Evolutionary conservation across 1,284 basidiomycete species (phyloP).

Genomic region (Lentinula novae-zelandiae): DNA sequence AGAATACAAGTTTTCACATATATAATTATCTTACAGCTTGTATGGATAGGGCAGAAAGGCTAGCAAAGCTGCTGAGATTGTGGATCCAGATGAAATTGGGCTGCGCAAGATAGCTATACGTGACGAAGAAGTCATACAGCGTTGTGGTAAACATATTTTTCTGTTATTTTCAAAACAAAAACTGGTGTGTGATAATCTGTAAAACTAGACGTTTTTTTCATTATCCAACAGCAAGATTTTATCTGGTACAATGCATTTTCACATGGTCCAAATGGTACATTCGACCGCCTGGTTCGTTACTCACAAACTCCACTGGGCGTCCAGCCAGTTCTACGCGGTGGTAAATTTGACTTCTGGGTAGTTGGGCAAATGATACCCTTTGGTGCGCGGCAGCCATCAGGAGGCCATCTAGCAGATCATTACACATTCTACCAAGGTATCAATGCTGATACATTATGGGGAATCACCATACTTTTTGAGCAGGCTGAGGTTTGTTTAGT

Average conservation of each 20-base stretch:
- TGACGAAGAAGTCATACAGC: not conserved
- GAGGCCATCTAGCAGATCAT: not conserved
- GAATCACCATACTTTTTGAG: not conserved
- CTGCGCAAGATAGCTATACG: not conserved
- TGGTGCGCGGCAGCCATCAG: not conserved
- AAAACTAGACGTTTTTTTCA: not conserved
- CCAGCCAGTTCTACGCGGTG: not conserved
- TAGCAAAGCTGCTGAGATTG: not conserved
- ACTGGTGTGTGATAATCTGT: not conserved
- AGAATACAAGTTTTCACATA: not conserved
- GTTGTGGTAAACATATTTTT: constrained; percentile 1
- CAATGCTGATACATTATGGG: not conserved
- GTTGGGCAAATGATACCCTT: constrained; percentile 2
- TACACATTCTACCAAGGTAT: not conserved
- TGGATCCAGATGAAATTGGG: not conserved
- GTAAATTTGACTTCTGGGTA: not conserved
- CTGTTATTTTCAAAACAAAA: not conserved
- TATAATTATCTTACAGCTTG: not conserved
- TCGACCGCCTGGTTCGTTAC: not conserved
- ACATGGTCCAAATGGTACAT: not conserved
- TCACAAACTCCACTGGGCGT: not conserved
- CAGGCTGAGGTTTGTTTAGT: not conserved
- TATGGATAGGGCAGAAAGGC: not conserved
- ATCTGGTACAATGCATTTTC: not conserved
- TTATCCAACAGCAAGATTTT: not conserved